phyloP scores from a whole-genome alignment of 176 grass and related monocot genomes.

The Lolium perenne region DNA sequence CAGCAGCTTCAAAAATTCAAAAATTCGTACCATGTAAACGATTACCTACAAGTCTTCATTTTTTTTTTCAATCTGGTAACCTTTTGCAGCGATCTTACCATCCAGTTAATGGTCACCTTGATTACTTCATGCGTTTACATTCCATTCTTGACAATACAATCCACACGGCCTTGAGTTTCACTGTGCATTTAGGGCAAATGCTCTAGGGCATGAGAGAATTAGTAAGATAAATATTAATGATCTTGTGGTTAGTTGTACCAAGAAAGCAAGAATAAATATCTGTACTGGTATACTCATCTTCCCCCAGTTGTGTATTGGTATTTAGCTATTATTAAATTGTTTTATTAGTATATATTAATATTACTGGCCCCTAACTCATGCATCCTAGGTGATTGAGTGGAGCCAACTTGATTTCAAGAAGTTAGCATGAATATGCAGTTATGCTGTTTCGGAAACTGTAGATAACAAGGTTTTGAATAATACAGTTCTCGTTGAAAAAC shows the following conservation, averaged over 20 bases:
- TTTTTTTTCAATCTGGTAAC: neutral
- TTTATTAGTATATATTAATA: neutral
- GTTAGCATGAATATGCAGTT: neutral
- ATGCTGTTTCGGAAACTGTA: neutral
- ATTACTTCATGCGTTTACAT: neutral
- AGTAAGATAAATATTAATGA: conserved; percentile 5
- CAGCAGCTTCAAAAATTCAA: neutral
- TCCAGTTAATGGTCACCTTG: neutral
- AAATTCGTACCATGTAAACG: conserved; percentile 1
- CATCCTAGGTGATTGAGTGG: neutral
- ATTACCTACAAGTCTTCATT: neutral
- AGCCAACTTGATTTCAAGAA: neutral
- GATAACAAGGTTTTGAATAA: neutral
- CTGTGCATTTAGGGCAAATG: neutral
- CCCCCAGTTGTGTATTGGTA: neutral
- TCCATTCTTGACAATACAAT: neutral
- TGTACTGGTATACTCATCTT: neutral
- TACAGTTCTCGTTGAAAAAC: neutral
- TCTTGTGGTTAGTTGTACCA: neutral
- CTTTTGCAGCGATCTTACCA: neutral
- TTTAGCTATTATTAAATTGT: neutral
- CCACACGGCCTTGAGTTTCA: neutral
- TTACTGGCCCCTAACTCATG: neutral
- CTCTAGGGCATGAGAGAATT: neutral
- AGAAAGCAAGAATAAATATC: neutral